These are phyloP conservation scores for Cystofilobasidium macerans DNA, from an alignment of 768 basidiomycete species.

Conservation along the genomic window DNA sequence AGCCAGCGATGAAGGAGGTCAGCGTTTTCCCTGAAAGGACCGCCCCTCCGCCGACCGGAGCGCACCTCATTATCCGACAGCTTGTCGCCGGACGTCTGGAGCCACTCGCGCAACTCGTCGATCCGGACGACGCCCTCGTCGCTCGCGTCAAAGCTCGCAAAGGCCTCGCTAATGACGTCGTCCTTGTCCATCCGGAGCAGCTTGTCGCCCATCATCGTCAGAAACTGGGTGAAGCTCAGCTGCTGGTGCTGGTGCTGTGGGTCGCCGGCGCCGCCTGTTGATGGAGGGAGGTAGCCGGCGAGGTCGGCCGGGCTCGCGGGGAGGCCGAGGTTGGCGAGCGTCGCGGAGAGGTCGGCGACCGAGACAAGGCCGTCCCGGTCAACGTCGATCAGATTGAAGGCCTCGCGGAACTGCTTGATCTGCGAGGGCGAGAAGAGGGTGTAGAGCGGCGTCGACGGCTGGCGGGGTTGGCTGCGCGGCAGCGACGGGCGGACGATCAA, in stretches of 20 bases:
- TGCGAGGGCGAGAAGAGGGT: conserved; percentile 23
- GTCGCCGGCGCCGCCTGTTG: background rate
- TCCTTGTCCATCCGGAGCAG: conserved; percentile 19
- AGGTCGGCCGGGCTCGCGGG: background rate
- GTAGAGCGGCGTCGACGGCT: conserved; percentile 24
- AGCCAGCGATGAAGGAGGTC: background rate
- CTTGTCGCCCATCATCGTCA: conserved; percentile 25
- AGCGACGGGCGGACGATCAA: too few relatives aligned
- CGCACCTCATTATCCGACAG: conserved; percentile 21
- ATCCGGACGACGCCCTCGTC: conserved; percentile 18
- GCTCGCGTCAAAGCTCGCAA: conserved; percentile 21
- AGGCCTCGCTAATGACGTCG: conserved; percentile 17
- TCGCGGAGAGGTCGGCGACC: conserved; percentile 6
- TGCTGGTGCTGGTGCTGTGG: too few relatives aligned
- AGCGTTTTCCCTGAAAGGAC: background rate
- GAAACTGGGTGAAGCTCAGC: conserved; percentile 20
- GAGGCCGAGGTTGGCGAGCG: conserved; percentile 22
- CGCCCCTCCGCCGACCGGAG: too few relatives aligned
- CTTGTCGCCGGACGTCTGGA: conserved; percentile 14
- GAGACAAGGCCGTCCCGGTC: conserved; percentile 23
- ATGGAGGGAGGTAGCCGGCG: background rate
- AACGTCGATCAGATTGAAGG: conserved; percentile 26
- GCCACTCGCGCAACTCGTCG: conserved; percentile 21
- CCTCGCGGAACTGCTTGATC: conserved; percentile 26
- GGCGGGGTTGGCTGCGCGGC: conserved; percentile 15